Evolutionary conservation across 192 early-diverging fungal species (phyloP).

Genomic region (Mortierella hygrophila): DNA sequence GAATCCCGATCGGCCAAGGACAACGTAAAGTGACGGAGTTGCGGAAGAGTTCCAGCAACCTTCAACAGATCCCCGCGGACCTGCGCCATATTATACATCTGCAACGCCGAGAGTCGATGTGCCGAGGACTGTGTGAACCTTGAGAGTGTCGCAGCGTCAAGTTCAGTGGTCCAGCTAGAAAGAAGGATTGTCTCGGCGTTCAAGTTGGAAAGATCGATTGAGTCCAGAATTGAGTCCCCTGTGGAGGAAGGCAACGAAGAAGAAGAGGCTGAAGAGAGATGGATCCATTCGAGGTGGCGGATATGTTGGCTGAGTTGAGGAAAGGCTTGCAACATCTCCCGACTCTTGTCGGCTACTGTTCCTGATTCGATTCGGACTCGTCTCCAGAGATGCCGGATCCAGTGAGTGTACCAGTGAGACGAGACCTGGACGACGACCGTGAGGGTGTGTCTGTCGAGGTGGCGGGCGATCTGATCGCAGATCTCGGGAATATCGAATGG

Average conservation of each 20-base stretch:
- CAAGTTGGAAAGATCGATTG: conserved; percentile 15
- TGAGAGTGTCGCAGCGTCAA: conserved; percentile 9
- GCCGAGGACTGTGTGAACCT: conserved; percentile 19
- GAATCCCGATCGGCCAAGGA: conserved; percentile 9
- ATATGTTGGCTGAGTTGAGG: conserved; percentile 27
- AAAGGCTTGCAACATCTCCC: conserved; percentile 23
- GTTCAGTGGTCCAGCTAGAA: conserved; percentile 14
- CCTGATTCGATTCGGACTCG: conserved; percentile 25
- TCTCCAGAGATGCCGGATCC: conserved; percentile 40
- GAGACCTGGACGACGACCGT: conserved; percentile 28
- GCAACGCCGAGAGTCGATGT: conserved; percentile 13
- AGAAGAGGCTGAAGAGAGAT: conserved; percentile 7
- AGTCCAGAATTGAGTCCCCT: neutral
- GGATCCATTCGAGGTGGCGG: conserved; percentile 41
- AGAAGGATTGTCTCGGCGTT: conserved; percentile 28
- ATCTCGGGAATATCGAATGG: conserved; percentile 34
- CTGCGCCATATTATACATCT: conserved; percentile 20
- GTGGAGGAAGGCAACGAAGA: neutral
- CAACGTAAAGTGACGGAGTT: conserved; percentile 28
- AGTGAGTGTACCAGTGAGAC: conserved; percentile 24
- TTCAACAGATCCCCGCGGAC: conserved; percentile 32
- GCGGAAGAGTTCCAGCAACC: neutral
- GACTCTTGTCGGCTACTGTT: neutral
- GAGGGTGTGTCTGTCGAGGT: conserved; percentile 28
- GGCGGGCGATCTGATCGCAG: conserved; percentile 32